Conservation (phyloP, 73 alveolate species). For the Chromera velia region DNA sequence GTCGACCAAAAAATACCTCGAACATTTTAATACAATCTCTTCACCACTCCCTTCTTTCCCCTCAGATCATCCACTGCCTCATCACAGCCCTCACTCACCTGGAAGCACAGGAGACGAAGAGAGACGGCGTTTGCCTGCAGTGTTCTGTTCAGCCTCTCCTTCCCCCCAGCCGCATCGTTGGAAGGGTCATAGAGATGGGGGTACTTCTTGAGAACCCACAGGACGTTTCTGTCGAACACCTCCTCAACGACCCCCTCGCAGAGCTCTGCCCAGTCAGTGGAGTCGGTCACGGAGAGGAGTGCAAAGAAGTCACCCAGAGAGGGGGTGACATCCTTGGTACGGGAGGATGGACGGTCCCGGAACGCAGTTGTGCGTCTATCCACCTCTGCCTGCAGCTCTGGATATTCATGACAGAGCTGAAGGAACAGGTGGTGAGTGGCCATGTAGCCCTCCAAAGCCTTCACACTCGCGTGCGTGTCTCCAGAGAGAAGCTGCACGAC, state of each 20-base stretch:
- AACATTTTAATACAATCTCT: no score
- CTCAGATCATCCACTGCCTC: no score
- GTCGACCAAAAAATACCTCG: no score
- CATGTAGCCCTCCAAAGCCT: conserved; percentile 4
- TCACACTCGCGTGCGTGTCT: not conserved
- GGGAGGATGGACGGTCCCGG: no score
- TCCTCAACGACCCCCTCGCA: not conserved
- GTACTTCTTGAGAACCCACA: not conserved
- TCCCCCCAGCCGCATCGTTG: not conserved
- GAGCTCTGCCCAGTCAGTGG: not conserved
- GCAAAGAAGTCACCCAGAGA: not conserved
- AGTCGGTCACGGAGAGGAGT: not conserved
- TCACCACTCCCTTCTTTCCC: no score
- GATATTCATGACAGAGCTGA: not conserved
- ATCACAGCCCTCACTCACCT: no score
- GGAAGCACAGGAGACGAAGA: not conserved
- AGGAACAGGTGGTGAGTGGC: conserved; percentile 7
- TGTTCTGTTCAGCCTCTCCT: not conserved
- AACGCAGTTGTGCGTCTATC: no score
- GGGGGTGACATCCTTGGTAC: no score
- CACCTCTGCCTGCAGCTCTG: conserved; percentile 2
- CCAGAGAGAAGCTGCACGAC: not conserved
- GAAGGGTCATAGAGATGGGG: not conserved
- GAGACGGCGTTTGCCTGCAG: not conserved
- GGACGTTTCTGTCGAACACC: conserved; percentile 4